Evolutionary conservation across 140 eudicot species (phyloP), one percentile per base, ranked within the genome.

Genomic region (Erigeron philadelphicus): DNA sequence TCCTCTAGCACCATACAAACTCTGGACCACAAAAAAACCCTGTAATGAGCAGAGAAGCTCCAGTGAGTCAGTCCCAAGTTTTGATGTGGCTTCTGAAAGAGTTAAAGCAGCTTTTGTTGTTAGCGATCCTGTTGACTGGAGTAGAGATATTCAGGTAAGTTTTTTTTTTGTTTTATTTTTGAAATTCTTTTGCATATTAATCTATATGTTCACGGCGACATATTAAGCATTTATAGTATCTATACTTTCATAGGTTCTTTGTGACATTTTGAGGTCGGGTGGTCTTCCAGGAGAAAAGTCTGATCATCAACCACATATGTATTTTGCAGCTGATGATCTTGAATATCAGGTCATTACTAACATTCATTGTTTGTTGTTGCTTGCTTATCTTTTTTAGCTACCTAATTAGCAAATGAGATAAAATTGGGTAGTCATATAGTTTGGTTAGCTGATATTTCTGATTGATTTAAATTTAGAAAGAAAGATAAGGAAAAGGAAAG

Each of bases 321-420:
- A 84, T 68, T 84, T 84, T 78, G 89, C 89, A 65, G 86, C 84
- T 75, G 89, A 84, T 68, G 89, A 84, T 75, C 86, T 84, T 75
- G 78, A 84, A 72, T 84, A 84, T 38, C 88, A 81, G 88, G 88
- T 84, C 57, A 57, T 49, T 75, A 19, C 17, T 62, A 35, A 38
- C 52, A 31, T 16, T 72, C 9, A 42, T 49, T 67, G 1, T 78
- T 21, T 64, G 53, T 48, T 67, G 47, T 25, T 16, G 21, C 44
- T 8, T 75, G 17, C 13, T 57, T 66, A 31, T 60, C 17, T 7
- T 8, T 45, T 16, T 9, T 43, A 56, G 44, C 35, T 25, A 11
- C 47, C 31, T 54, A 71, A 18, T 59, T 35, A 54, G 11, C 11
- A 45, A 41, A 7, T 38, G 15, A 12, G 54, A 23, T 17, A 17